phyloP scores from a whole-genome alignment of 441 rosid species.

The Manihot esculenta region DNA sequence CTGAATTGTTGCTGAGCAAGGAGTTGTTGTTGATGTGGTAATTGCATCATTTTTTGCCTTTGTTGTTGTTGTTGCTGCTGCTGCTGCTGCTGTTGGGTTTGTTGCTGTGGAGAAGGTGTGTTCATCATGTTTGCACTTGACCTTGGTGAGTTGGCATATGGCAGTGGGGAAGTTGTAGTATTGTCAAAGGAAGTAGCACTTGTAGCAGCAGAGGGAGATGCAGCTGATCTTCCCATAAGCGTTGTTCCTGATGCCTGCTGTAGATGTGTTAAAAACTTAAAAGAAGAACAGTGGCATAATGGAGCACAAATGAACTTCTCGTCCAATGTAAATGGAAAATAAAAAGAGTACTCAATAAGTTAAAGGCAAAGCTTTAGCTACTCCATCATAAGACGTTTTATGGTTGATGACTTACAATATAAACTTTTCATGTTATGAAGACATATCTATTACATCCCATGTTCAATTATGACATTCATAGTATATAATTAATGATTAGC shows the following conservation, averaged over 20 bases:
- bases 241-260: constrained; percentile 68
- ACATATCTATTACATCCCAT: not conserved
- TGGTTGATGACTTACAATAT: not conserved
- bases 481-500: not conserved
- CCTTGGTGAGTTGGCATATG: constrained; percentile 90
- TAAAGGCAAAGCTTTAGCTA: not conserved
- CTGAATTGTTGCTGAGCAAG: constrained; percentile 84
- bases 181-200: constrained; percentile 65
- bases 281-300: not conserved
- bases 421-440: not conserved
- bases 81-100: constrained; percentile 68
- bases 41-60: constrained; percentile 73
- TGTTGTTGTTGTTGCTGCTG: constrained; percentile 56
- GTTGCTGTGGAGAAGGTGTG: constrained; percentile 90
- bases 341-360: constrained; percentile 2
- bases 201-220: constrained; percentile 75
- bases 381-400: constrained; percentile 3
- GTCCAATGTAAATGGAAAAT: not conserved
- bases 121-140: constrained; percentile 77
- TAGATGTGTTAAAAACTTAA: constrained; percentile 20
- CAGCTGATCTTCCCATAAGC: constrained; percentile 79
- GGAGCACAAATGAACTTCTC: constrained; percentile 14
- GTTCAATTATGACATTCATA: not conserved
- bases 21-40: constrained; percentile 80
- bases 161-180: constrained; percentile 79